Evolutionary conservation across 2,329 filamentous ascomycete genomes (phyloP), one percentile per base, ranked within the genome.

Genomic region (Penicillium sp.): DNA sequence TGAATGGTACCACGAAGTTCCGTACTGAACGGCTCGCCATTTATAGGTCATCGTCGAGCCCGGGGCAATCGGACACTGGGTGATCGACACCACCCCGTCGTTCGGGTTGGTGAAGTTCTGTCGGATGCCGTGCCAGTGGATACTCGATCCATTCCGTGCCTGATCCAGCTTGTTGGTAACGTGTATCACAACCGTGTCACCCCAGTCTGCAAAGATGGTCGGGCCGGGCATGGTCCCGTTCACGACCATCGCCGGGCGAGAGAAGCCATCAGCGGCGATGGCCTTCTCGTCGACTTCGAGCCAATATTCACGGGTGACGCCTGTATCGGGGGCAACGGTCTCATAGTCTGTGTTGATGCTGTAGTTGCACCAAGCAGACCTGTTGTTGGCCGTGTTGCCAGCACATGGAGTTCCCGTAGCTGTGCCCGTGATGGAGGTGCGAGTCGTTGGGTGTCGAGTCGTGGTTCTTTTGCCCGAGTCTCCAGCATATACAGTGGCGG

Each of bases 161-260:
- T 32, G 23, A 18, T 7, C 8, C 63, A 72, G 30, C 33, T 68
- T 54, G 57, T 82, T 84, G 30, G 65, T 75, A 5, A 84, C 72
- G 36, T 75, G 75, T 9, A 80, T 60, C n/a, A 63, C 56, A 4
- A 82, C 65, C 20, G 47, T 65, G 53, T 83, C 79, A 26, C 79
- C 79, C 78, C 78, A 82, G 59, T 81, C 75, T 13, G 77, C 81
- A 44, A 76, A 73, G 38, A 89, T 79, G 10, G 74, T 70, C 1
- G 84, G 85, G 0, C 82, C 85, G 1, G 84, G 84, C 45, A 78
- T 83, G 29, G 79, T 74, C 7, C 77, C 78, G 57, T 85, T 84
- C 57, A 86, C 69, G 19, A 86, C 70, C 43, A 71, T 54, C 11
- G 70, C 65, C 27, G 70, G 47, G 9, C 69, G 61, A 1, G 58